phyloP scores from a whole-genome alignment of 208 protist genomes.

The Trypanosomatidae sp. region DNA sequence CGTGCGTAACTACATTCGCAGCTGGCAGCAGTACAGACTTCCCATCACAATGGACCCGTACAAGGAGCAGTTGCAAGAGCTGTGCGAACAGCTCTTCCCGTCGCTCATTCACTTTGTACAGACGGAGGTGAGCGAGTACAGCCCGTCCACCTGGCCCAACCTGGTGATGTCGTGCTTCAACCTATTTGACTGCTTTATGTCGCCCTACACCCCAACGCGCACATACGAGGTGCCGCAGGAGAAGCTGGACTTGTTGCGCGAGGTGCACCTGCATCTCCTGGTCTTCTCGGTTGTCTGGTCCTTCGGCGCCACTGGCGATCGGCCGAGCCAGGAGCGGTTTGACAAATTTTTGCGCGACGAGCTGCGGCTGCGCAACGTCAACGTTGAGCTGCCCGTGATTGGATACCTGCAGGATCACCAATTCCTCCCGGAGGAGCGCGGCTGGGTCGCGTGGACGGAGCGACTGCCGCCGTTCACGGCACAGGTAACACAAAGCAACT shows the following conservation, averaged over 20 bases:
- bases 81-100: constrained; percentile 92
- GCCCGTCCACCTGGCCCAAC: constrained; percentile 95
- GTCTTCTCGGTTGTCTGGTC: constrained; percentile 98
- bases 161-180: constrained; percentile 94
- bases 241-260: constrained; percentile 74
- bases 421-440: constrained; percentile 85
- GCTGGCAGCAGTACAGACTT: constrained; percentile 86
- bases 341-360: constrained; percentile 93
- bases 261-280: constrained; percentile 90
- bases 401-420: constrained; percentile 96
- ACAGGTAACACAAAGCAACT: constrained; percentile 84
- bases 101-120: constrained; percentile 93
- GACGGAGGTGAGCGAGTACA: constrained; percentile 91
- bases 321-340: constrained; percentile 90
- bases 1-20: constrained; percentile 75
- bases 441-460: constrained; percentile 95
- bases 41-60: constrained; percentile 83
- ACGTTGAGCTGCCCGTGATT: constrained; percentile 86
- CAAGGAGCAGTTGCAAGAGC: constrained; percentile 72
- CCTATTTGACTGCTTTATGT: constrained; percentile 91
- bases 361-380: constrained; percentile 62
- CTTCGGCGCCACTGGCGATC: constrained; percentile 95
- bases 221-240: constrained; percentile 83
- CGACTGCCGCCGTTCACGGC: constrained; percentile 84
- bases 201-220: constrained; percentile 81